These are phyloP conservation scores for Epicoccum nigrum DNA, from an alignment of 2,329 filamentous ascomycete species.

Conservation along the genomic window DNA sequence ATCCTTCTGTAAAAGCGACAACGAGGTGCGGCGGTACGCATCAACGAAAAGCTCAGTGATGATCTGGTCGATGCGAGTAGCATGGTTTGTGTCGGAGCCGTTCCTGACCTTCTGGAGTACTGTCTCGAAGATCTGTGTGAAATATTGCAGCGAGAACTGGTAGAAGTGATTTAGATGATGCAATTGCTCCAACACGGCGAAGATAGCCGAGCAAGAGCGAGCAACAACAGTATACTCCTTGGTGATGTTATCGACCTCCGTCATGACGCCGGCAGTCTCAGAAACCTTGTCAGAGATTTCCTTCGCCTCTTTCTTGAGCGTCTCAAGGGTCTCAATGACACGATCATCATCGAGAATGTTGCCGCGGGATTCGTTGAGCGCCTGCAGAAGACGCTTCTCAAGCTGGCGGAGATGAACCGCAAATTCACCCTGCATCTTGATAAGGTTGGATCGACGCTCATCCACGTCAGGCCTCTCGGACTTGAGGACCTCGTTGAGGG, in stretches of 20 bases:
- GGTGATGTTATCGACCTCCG: slow-evolving; percentile 94
- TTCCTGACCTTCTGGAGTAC: slow-evolving; percentile 83
- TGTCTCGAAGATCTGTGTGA: slow-evolving; percentile 94
- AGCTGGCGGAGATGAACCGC: slow-evolving; percentile 96
- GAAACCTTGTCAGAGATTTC: slow-evolving; percentile 96
- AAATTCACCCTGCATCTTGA: slow-evolving; percentile 99
- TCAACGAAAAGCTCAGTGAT: slow-evolving; percentile 90
- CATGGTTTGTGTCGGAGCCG: slow-evolving; percentile 75
- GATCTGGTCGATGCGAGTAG: slow-evolving; percentile 84
- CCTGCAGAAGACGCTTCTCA: slow-evolving; percentile 91
- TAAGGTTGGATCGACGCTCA: slow-evolving; percentile 92
- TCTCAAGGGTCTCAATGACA: slow-evolving; percentile 97
- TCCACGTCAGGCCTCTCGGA: slow-evolving; percentile 97
- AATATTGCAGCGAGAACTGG: slow-evolving; percentile 98
- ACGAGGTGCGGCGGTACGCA: slow-evolving; percentile 89
- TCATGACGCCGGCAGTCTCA: slow-evolving; percentile 97
- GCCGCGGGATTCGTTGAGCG: slow-evolving; percentile 94
- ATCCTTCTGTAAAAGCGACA: slow-evolving; percentile 91
- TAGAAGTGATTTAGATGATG: slow-evolving; percentile 99
- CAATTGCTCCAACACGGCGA: slow-evolving; percentile 93
- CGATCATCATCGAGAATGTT: slow-evolving; percentile 99
- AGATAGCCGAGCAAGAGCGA: slow-evolving; percentile 93
- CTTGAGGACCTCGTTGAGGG: slow-evolving; percentile 95
- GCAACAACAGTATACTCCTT: slow-evolving; percentile 93
- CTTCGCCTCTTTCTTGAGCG: slow-evolving; percentile 94